Conservation (phyloP, 495 filamentous ascomycete genomes). For the Viridothelium virens region DNA sequence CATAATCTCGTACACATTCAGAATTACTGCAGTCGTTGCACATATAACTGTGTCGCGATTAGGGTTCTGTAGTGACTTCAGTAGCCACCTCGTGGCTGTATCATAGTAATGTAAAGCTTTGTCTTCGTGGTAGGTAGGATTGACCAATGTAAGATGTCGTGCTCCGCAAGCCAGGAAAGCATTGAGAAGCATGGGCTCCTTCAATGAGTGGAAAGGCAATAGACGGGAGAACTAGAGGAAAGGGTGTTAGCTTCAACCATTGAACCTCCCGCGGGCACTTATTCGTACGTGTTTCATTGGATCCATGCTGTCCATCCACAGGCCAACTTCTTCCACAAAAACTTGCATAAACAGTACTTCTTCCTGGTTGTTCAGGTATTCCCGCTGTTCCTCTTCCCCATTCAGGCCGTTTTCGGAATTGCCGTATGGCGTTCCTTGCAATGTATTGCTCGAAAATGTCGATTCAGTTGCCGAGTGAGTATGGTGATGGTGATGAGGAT, state of each 20-base stretch:
- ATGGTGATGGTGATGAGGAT: slow-evolving; percentile 29
- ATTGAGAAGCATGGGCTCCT: slow-evolving; percentile 85
- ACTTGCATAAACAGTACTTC: slow-evolving; percentile 81
- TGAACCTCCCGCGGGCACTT: not conserved
- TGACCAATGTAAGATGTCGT: slow-evolving; percentile 64
- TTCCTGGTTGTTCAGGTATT: slow-evolving; percentile 60
- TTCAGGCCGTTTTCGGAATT: slow-evolving; percentile 33
- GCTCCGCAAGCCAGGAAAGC: slow-evolving; percentile 86
- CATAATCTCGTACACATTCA: slow-evolving; percentile 93
- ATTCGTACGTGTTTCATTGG: slow-evolving; percentile 65
- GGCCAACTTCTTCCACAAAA: slow-evolving; percentile 82
- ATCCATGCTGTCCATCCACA: slow-evolving; percentile 94
- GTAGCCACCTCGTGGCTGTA: slow-evolving; percentile 64
- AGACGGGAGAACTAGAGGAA: slow-evolving; percentile 60
- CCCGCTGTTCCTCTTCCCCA: slow-evolving; percentile 26
- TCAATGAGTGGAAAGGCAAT: slow-evolving; percentile 71
- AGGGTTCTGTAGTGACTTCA: slow-evolving; percentile 67
- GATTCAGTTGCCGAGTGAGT: slow-evolving; percentile 31
- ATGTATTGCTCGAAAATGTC: slow-evolving; percentile 26
- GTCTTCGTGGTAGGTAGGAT: slow-evolving; percentile 63
- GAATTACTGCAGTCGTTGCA: slow-evolving; percentile 77
- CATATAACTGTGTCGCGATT: slow-evolving; percentile 77
- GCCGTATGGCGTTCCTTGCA: slow-evolving; percentile 31
- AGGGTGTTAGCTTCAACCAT: slow-evolving; percentile 20
- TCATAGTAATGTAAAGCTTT: slow-evolving; percentile 78